Conservation (phyloP, 1,284 basidiomycete genomes). For the Caloboletus inedulis region DNA sequence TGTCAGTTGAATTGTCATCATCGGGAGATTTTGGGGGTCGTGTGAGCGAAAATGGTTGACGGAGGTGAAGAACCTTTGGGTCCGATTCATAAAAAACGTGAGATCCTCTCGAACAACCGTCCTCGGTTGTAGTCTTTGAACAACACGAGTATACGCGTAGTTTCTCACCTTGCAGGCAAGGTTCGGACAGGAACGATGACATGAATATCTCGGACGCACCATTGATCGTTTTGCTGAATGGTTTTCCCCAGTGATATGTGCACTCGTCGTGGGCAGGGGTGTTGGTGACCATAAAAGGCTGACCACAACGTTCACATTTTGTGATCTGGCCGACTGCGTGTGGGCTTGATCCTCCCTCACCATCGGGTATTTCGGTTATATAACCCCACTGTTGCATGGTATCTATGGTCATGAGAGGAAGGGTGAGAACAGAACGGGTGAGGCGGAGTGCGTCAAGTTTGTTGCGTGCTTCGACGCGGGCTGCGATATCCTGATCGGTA, state of each 20-base stretch:
- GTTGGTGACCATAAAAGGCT: constrained; percentile 64
- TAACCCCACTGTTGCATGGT: constrained; percentile 71
- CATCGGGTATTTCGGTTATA: constrained; percentile 62
- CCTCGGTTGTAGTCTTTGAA: constrained; percentile 51
- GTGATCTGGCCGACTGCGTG: constrained; percentile 63
- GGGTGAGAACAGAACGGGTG: constrained; percentile 51
- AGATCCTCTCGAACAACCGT: constrained; percentile 63
- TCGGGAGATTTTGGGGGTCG: constrained; percentile 29
- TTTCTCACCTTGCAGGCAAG: constrained; percentile 53
- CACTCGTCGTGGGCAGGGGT: constrained; percentile 64
- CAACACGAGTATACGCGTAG: constrained; percentile 67
- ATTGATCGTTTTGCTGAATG: constrained; percentile 52
- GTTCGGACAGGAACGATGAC: constrained; percentile 9
- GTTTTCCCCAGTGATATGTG: constrained; percentile 79
- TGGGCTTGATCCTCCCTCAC: constrained; percentile 58
- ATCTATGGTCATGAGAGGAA: constrained; percentile 56
- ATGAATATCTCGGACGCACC: constrained; percentile 41
- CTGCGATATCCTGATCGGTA: constrained; percentile 65
- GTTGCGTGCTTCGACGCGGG: constrained; percentile 58
- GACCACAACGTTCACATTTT: constrained; percentile 76
- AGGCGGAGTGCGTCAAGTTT: constrained; percentile 57
- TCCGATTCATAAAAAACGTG: constrained; percentile 80
- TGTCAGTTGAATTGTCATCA: constrained; percentile 25
- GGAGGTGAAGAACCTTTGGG: constrained; percentile 64
- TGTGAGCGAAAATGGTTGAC: constrained; percentile 68